Conservation (phyloP, 495 filamentous ascomycete species). For the Podospora comata region DNA sequence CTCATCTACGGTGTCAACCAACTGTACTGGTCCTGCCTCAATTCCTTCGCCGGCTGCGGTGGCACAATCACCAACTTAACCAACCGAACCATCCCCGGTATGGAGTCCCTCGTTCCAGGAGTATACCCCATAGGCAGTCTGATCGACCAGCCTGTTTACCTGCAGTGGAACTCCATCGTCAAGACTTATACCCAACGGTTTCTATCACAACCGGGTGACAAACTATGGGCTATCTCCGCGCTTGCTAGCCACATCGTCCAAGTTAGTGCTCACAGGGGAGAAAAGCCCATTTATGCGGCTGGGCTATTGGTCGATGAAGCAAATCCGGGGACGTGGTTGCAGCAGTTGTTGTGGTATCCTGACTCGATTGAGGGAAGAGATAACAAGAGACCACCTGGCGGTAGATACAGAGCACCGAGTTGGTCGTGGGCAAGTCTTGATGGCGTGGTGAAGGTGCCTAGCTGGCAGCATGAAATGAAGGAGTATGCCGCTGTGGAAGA, state of each 20-base stretch:
- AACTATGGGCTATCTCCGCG: conserved; percentile 10
- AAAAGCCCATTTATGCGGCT: conserved; percentile 8
- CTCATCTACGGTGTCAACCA: conserved; percentile 1
- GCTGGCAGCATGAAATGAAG: neutral
- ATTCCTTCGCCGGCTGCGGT: conserved; percentile 12
- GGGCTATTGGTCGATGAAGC: conserved; percentile 6
- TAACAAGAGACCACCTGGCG: neutral
- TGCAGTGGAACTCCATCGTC: conserved; percentile 12
- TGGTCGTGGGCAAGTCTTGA: neutral
- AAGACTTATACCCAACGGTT: conserved; percentile 9
- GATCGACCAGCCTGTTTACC: conserved; percentile 3
- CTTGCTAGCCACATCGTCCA: conserved; percentile 7
- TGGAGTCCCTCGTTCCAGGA: conserved; percentile 5
- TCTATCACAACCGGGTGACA: conserved; percentile 4
- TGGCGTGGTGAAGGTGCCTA: neutral
- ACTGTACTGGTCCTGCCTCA: conserved; percentile 15
- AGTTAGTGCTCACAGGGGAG: conserved; percentile 8
- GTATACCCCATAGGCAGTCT: conserved; percentile 11
- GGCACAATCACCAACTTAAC: neutral
- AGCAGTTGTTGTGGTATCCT: conserved; percentile 13
- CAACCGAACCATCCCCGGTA: neutral
- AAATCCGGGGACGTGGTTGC: conserved; percentile 8
- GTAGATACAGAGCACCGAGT: neutral
- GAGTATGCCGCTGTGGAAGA: neutral
- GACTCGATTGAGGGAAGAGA: neutral